Base-by-base conservation (phyloP, 208 protist genomes). In the Kentomonas sorsogonicus region DNA sequence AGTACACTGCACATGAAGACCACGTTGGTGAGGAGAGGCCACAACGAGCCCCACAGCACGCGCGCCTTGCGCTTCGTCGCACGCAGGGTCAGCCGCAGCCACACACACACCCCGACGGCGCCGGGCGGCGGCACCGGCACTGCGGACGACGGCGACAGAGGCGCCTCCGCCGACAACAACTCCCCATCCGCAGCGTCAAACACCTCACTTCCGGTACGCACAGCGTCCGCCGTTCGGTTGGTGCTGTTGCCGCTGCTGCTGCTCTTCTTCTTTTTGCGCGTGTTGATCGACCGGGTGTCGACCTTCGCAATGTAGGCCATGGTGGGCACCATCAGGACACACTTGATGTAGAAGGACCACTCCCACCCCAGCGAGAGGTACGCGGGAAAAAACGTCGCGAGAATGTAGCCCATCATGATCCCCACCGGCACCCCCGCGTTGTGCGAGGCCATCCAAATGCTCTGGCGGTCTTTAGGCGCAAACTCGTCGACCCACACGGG, bases 401-500 rank as follows among this genome's bases (percentile, higher is more conserved):
- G 45, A 27, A 91, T 13, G 70, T 95, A 97, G 29, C 93, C 93
- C 16, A 92, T 40, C 74, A 97, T 93, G 56, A 97, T 89, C 22
- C 93, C 93, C 10, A 97, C 58, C 29, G 93, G 90, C 26, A 93
- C 90, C 25, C 88, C 93, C 2, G 81, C 88, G 61, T 97, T 92
- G 60, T 92, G 82, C 23, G 84, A 84, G 20, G 90, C 86, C 90
- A 96, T 92, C 90, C 93, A 97, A 16, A 91, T 45, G 26, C 84
- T 90, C 54, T 86, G 79, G 9, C 77, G 60, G 9, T 78, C 71
- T 63, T 70, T 72, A 22, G 93, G 93, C 9, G 93, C 79, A 50
- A 96, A 97, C 40, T 87, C 85, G 68, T 97, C 93, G 10, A 95
- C 86, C 93, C 93, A 97, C 10, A 97, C 77, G 15, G 90, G 89